Base-by-base conservation (phyloP, 352 stramenopile species). In the Pythium aristosporum region DNA sequence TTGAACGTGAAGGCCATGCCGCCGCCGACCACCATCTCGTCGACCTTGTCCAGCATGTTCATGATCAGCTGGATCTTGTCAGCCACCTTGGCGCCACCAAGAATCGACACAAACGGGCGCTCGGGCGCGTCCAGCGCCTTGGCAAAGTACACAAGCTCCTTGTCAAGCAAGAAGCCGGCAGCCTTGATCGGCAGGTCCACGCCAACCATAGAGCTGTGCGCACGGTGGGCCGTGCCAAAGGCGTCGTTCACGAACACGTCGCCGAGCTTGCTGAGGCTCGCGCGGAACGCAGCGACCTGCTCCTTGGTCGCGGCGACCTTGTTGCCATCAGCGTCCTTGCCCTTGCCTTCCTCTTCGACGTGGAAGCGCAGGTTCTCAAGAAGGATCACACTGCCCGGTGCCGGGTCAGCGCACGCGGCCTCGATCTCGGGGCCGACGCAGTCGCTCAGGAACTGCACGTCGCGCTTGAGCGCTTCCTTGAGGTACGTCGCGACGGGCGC, bases 1-100 rank as follows among this genome's bases (percentile, higher is more conserved):
- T 99, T 98, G 83, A 99, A 99, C n/a, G 98, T 99, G 79, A 99
- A 99, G 61, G 98, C 98, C 97, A 99, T 99, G 72, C 97, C 98
- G 52, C 97, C 98, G 54, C 98, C 98, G 46, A 99, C 90, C 48
- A 99, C 87, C 80, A 99, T 98, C 63, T 96, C 95, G 75, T 99
- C 97, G 51, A 96, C 88, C 77, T 99, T 99, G 72, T 99, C 96
- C 34, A 99, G 88, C 74, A 99, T 92, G 72, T 96, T 98, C 88
- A 99, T 96, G 82, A 99, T 99, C 23, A 99, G 85, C 58, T 97
- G 93, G 74, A 99, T 98, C 85, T 99, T 99, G 68, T 98, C 98
- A 42, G 94, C 97, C 41, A 99, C 97, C 85, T 99, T 99, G 65
- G 98, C 97, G 56, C 98, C 98, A 63, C 98, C 98, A 51, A 99